phyloP scores from a whole-genome alignment of 2,329 filamentous ascomycete genomes.

The Pyrenochaeta sp. region DNA sequence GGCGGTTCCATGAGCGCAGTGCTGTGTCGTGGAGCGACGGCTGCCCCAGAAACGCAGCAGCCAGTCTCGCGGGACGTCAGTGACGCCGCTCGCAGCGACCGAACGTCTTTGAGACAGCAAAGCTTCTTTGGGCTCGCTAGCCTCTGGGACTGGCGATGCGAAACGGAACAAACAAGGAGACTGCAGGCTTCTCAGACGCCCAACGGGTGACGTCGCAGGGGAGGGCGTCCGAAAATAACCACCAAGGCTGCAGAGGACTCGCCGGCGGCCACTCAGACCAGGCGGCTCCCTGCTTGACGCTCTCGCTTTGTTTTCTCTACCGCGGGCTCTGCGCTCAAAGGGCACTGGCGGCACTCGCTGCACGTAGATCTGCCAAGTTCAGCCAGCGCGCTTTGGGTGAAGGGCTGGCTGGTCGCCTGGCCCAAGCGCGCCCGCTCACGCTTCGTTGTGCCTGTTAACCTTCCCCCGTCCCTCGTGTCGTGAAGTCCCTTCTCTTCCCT shows the following conservation, averaged over 20 bases:
- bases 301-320: conserved; percentile 13
- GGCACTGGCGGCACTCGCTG: conserved; percentile 23
- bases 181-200: conserved; percentile 24
- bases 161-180: conserved; percentile 22
- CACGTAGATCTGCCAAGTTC: conserved; percentile 9
- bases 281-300: conserved; percentile 13
- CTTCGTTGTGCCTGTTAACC: conserved; percentile 34
- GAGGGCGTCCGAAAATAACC: conserved; percentile 32
- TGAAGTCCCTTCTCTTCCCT: conserved; percentile 11
- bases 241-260: conserved; percentile 12
- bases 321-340: conserved; percentile 22
- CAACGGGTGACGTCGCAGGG: conserved; percentile 28
- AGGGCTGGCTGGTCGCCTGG: conserved; percentile 8
- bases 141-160: too few relatives aligned
- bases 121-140: neutral
- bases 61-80: too few relatives aligned
- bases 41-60: conserved; percentile 3
- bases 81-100: too few relatives aligned
- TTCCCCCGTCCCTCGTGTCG: conserved; percentile 25
- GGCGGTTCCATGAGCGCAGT: neutral
- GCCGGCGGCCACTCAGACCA: conserved; percentile 12
- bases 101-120: too few relatives aligned
- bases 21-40: too few relatives aligned
- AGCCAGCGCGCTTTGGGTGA: conserved; percentile 7
- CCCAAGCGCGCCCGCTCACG: conserved; percentile 24